These are phyloP conservation scores for Alloteropsis semialata DNA, from an alignment of 176 grass and related monocot species.

Conservation along the genomic window DNA sequence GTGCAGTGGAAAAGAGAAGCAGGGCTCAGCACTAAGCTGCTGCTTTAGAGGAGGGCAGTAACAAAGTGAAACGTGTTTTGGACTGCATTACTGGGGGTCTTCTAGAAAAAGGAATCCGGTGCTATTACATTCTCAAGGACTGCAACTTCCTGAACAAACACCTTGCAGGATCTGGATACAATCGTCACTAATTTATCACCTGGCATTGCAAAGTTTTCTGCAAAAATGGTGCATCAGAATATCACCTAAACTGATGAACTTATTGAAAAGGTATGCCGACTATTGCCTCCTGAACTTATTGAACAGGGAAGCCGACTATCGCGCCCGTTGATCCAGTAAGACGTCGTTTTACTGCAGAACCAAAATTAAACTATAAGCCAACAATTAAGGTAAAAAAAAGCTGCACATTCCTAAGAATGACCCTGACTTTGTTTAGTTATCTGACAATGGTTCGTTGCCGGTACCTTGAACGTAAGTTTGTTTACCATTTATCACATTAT, in stretches of 20 bases:
- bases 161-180: no score
- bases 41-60: not conserved
- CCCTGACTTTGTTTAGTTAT: not conserved
- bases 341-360: not conserved
- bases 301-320: not conserved
- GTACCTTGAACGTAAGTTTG: not conserved
- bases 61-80: not conserved
- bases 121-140: not conserved
- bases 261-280: not conserved
- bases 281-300: not conserved
- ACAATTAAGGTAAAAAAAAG: not conserved
- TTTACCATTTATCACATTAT: not conserved
- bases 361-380: not conserved
- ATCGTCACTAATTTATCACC: not conserved
- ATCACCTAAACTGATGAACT: not conserved
- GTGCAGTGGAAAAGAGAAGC: not conserved
- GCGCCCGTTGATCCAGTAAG: not conserved
- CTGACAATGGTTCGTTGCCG: not conserved
- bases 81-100: not conserved
- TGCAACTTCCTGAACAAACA: not conserved
- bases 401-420: not conserved
- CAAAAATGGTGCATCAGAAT: not conserved
- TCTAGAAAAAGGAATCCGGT: not conserved
- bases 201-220: not conserved
- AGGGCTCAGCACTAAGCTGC: not conserved